Evolutionary conservation across 2,329 filamentous ascomycete species (phyloP), one percentile per base, ranked within the genome.

Genomic region (Ceratocystis cacaofunesta): DNA sequence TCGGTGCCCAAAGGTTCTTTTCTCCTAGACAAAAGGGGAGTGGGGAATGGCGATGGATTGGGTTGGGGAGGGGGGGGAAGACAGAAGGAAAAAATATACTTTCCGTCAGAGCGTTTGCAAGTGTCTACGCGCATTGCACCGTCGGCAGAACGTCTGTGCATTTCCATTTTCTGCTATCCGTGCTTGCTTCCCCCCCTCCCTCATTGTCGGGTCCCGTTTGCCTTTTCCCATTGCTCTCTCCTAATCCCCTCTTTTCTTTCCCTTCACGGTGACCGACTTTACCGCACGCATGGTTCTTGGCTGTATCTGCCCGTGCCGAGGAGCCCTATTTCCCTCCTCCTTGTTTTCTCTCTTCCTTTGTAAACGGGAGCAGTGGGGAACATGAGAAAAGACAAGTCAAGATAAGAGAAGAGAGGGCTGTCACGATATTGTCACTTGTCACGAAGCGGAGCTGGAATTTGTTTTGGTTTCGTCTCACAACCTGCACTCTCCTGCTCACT

Each of bases 291-390:
- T 58, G 52, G 52, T 10, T 58, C 52, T 58, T 58, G 52, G 52
- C n/a, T 58, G 25, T 58, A 58, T 57, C 52, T 58, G 10, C 28
- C 52, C 52, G 28, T 30, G 22, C 12, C 28, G 52, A 30, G 25
- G 12, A 30, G 52, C 28, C 12, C 28, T 58, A 5, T 36, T 58
- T 32, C 46, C 17, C 6, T 50, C n/a, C n/a, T n/a, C 7, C 28
- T 32, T 57, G 52, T 57, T 58, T 58, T 58, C 55, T 58, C 55
- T 58, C n/a, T 58, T 58, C 30, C 55, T 58, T 58, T 12, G 17
- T 32, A 30, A 17, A 7, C 25, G 55, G 55, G 7, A 32, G 5
- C 15, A 30, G n/a, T 32, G 55, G 55, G 5, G 55, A 15, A 48
- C 17, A 19, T 3, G 17, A 52, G 12, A 22, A 10, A 10, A 22